Conservation (phyloP, 192 early-diverging fungal genomes). For the Irineochytrium annulatum region DNA sequence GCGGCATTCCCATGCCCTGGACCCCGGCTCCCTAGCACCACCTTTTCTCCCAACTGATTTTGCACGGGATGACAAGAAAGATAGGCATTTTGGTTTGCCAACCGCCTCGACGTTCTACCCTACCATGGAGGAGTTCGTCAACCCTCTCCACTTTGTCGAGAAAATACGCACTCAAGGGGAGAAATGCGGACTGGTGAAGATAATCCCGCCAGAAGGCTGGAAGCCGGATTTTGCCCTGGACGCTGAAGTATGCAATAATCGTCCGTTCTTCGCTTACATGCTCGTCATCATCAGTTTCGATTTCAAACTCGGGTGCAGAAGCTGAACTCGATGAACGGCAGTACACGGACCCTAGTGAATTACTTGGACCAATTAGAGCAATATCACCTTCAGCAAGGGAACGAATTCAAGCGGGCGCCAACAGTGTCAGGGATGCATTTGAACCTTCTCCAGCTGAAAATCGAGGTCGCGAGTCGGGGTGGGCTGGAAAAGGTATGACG, state of each 20-base stretch:
- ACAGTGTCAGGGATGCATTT: conserved; percentile 76
- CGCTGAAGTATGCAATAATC: conserved; percentile 57
- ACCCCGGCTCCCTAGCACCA: neutral
- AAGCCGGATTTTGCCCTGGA: conserved; percentile 78
- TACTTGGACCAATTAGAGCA: conserved; percentile 88
- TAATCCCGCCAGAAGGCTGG: conserved; percentile 86
- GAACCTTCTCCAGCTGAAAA: conserved; percentile 76
- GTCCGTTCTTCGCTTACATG: neutral
- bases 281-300: conserved; percentile 63
- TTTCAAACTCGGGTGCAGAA: conserved; percentile 87
- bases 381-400: conserved; percentile 79
- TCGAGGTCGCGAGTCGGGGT: conserved; percentile 73
- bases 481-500: conserved; percentile 40
- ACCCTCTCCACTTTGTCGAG: conserved; percentile 83
- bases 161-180: conserved; percentile 74
- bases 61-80: neutral
- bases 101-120: conserved; percentile 80
- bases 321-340: conserved; percentile 89
- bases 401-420: conserved; percentile 71
- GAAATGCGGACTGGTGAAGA: conserved; percentile 82
- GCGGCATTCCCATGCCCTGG: no score
- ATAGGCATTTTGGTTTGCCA: conserved; percentile 60
- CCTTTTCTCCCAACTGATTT: neutral
- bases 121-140: conserved; percentile 71
- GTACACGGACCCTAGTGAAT: conserved; percentile 78